phyloP scores from a whole-genome alignment of 2,329 filamentous ascomycete species.

The Leptographium wingfieldii region DNA sequence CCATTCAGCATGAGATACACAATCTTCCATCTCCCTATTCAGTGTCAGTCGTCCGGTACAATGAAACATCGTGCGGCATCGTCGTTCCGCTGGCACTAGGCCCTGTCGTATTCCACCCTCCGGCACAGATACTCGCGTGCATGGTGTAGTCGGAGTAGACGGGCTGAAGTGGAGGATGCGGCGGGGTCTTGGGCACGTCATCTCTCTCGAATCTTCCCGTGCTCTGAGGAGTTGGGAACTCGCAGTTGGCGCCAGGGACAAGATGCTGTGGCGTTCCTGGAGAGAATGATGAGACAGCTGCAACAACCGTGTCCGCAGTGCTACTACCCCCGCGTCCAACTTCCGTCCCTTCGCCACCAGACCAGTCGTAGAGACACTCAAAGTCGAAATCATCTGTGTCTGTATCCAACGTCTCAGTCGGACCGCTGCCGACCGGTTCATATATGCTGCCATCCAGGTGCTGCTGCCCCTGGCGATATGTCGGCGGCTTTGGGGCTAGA shows the following conservation, averaged over 20 bases:
- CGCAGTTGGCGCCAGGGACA: neutral
- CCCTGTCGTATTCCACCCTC: neutral
- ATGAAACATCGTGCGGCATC: neutral
- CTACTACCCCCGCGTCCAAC: neutral
- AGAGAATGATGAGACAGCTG: neutral
- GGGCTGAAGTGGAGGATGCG: neutral
- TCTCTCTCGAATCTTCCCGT: neutral
- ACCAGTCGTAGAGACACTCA: constrained; percentile 22
- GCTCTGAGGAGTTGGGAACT: neutral
- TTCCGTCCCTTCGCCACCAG: neutral
- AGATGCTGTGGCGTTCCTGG: neutral
- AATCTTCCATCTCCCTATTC: neutral
- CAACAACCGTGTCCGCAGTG: neutral
- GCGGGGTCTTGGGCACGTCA: neutral
- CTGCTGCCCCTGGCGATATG: neutral
- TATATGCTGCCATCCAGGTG: neutral
- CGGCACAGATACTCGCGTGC: neutral
- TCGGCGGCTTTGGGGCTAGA: neutral
- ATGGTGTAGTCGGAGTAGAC: neutral
- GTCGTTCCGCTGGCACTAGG: neutral
- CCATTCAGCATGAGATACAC: neutral
- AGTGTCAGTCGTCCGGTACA: neutral
- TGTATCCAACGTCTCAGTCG: constrained; percentile 16
- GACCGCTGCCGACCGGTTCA: neutral
- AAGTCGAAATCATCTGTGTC: constrained; percentile 21